Evolutionary conservation across 495 filamentous ascomycete species (phyloP).

Genomic region (Daldinia loculata): DNA sequence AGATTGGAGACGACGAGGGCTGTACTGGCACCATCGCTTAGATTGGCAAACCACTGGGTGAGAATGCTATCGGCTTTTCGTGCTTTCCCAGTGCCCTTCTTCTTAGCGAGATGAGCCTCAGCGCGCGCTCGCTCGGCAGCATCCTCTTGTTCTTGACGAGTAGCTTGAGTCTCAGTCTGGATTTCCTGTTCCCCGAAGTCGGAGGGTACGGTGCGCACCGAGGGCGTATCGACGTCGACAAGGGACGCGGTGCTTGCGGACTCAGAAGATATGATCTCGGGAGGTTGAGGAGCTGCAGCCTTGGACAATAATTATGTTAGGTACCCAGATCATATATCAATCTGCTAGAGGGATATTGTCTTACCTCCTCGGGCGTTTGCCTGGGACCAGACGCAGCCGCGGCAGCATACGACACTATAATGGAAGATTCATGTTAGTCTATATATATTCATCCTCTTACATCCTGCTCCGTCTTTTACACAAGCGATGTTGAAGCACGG

Average conservation of each 20-base stretch:
- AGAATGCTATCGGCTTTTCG: conserved; percentile 53
- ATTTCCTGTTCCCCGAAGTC: conserved; percentile 70
- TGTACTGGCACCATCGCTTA: conserved; percentile 47
- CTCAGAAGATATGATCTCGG: conserved; percentile 68
- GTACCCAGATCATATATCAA: not conserved
- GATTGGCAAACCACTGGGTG: conserved; percentile 45
- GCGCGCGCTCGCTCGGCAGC: conserved; percentile 53
- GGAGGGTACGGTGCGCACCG: conserved; percentile 73
- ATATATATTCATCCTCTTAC: not conserved
- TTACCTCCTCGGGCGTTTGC: conserved; percentile 75
- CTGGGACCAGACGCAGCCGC: conserved; percentile 76
- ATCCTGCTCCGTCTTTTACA: no score
- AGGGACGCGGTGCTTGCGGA: conserved; percentile 67
- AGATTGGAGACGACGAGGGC: conserved; percentile 53
- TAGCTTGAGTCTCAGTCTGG: conserved; percentile 77
- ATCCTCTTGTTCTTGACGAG: conserved; percentile 54
- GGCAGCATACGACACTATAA: conserved; percentile 79
- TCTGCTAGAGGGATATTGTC: conserved; percentile 15
- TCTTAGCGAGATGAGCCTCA: conserved; percentile 61
- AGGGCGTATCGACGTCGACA: conserved; percentile 79
- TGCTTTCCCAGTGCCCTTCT: conserved; percentile 53
- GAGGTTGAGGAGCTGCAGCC: conserved; percentile 71
- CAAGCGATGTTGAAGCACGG: not conserved
- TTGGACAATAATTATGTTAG: conserved; percentile 31
- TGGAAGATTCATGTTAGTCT: conserved; percentile 6